Conservation (phyloP, 1,284 basidiomycete genomes). For the Ceratobasidium sp. region DNA sequence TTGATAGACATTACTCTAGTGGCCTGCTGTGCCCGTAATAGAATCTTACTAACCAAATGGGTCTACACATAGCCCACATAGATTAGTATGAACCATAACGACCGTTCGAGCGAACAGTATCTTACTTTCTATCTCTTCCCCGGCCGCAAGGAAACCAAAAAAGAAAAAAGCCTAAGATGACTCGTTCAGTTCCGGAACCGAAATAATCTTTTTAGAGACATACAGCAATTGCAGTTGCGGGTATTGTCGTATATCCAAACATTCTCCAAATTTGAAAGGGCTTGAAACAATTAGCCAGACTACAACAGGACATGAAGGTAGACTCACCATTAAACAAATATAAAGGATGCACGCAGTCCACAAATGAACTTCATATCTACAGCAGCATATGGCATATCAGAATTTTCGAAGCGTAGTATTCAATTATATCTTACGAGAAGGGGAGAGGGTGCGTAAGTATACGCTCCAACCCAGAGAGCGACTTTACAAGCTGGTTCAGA, state of each 20-base stretch:
- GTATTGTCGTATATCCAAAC: slow-evolving; percentile 76
- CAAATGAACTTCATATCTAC: slow-evolving; percentile 73
- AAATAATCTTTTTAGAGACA: slow-evolving; percentile 47
- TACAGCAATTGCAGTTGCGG: slow-evolving; percentile 56
- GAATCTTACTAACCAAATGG: slow-evolving; percentile 58
- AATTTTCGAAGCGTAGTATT: not conserved
- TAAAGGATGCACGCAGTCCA: slow-evolving; percentile 75
- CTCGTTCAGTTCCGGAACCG: too few species aligned
- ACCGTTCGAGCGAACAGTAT: slow-evolving; percentile 35
- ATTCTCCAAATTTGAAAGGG: slow-evolving; percentile 77
- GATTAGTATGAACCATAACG: not conserved
- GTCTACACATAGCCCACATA: slow-evolving; percentile 55
- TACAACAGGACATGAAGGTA: not conserved
- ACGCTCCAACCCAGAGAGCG: slow-evolving; percentile 78
- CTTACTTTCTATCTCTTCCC: slow-evolving; percentile 48
- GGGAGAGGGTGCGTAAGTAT: slow-evolving; percentile 85
- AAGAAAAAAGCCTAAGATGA: slow-evolving; percentile 59
- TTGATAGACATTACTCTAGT: too few species aligned
- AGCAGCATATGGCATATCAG: not conserved
- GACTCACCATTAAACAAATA: slow-evolving; percentile 60
- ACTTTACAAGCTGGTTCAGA: slow-evolving; percentile 73
- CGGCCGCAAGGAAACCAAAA: slow-evolving; percentile 57
- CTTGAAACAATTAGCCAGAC: slow-evolving; percentile 56
- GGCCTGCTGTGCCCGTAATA: too few species aligned
- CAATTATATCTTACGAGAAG: slow-evolving; percentile 68